phyloP scores from a whole-genome alignment of 2,329 filamentous ascomycete genomes.

The Arachnopeziza araneosa region DNA sequence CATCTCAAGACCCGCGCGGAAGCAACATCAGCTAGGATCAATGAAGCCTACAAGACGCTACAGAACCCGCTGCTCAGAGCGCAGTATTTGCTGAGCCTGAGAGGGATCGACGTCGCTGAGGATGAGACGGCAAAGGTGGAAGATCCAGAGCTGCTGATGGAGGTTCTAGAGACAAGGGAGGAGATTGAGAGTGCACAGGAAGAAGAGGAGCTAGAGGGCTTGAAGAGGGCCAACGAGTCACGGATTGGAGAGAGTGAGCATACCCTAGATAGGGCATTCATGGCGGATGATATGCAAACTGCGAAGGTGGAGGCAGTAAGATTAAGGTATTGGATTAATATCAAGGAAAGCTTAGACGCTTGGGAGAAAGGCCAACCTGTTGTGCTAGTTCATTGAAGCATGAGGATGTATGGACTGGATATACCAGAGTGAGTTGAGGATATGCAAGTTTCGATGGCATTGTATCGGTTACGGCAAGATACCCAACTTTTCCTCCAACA shows the following conservation, averaged over 20 bases:
- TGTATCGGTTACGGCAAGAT: not conserved
- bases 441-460: not conserved
- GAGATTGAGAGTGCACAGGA: slow-evolving; percentile 63
- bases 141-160: slow-evolving; percentile 64
- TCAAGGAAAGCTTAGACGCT: slow-evolving; percentile 70
- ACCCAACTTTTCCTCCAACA: not conserved
- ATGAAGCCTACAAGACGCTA: slow-evolving; percentile 87
- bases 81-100: slow-evolving; percentile 73
- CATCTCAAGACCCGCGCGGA: slow-evolving; percentile 59
- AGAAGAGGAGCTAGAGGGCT: slow-evolving; percentile 56
- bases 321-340: slow-evolving; percentile 86
- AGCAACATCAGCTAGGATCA: slow-evolving; percentile 75
- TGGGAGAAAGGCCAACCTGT: slow-evolving; percentile 75
- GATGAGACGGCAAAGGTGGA: slow-evolving; percentile 71
- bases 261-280: slow-evolving; percentile 60
- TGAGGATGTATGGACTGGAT: not conserved
- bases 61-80: slow-evolving; percentile 71
- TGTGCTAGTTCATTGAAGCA: slow-evolving; percentile 45
- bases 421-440: not conserved
- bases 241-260: slow-evolving; percentile 60
- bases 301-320: slow-evolving; percentile 70
- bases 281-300: slow-evolving; percentile 54
- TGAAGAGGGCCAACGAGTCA: slow-evolving; percentile 62
- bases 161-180: slow-evolving; percentile 76
- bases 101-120: slow-evolving; percentile 70